Conservation (phyloP, 1,284 basidiomycete genomes). For the Cryptococcus floricola region DNA sequence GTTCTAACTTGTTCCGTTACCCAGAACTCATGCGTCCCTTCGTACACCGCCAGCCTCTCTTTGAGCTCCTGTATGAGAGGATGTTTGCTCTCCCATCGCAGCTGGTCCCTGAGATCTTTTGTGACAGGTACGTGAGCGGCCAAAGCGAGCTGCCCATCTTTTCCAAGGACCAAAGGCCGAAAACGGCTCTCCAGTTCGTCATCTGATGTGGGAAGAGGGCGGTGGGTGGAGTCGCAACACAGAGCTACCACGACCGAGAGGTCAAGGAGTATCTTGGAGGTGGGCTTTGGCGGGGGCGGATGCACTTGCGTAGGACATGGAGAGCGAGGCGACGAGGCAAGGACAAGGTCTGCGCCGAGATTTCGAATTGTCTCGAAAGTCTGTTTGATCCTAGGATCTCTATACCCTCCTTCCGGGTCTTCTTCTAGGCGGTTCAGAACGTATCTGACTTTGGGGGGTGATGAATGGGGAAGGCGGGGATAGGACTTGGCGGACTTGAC, state of each 20-base stretch:
- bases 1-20: constrained; percentile 38
- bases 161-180: constrained; percentile 20
- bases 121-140: constrained; percentile 28
- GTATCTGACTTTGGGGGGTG: constrained; percentile 53
- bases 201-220: constrained; percentile 58
- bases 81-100: constrained; percentile 35
- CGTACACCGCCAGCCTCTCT: constrained; percentile 17
- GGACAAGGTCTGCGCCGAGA: constrained; percentile 61
- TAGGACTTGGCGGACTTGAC: constrained; percentile 61
- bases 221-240: constrained; percentile 75
- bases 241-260: constrained; percentile 76
- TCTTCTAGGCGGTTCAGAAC: constrained; percentile 62
- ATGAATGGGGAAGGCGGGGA: constrained; percentile 22
- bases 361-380: constrained; percentile 58
- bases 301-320: not conserved
- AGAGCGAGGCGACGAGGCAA: constrained; percentile 9
- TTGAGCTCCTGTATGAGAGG: constrained; percentile 39
- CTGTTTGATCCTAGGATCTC: constrained; percentile 59
- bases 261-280: constrained; percentile 66
- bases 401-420: constrained; percentile 29
- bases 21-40: constrained; percentile 30
- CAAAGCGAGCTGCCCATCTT: constrained; percentile 8
- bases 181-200: constrained; percentile 61
- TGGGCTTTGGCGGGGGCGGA: constrained; percentile 51
- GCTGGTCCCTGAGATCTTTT: constrained; percentile 40